Evolutionary conservation across 2,329 filamentous ascomycete species (phyloP).

Genomic region (Ceratocystis ficicola): DNA sequence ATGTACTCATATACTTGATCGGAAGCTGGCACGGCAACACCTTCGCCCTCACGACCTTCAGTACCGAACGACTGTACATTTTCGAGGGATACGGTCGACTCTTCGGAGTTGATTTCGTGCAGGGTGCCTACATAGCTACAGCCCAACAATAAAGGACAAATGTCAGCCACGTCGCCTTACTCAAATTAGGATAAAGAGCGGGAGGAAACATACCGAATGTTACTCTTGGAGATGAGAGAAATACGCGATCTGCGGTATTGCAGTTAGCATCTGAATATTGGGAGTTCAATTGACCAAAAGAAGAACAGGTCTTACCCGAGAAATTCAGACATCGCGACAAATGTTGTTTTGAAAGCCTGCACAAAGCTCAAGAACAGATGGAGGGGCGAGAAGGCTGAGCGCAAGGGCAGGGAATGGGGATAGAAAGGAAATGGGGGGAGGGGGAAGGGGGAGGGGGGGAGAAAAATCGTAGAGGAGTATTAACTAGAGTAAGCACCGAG

Average conservation of each 20-base stretch:
- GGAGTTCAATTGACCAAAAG: constrained; percentile 25
- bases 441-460: neutral
- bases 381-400: constrained; percentile 22
- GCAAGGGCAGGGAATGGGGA: constrained; percentile 6
- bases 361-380: constrained; percentile 28
- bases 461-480: constrained; percentile 20
- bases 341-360: constrained; percentile 34
- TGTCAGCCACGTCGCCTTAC: constrained; percentile 16
- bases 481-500: constrained; percentile 30
- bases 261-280: constrained; percentile 27
- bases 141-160: constrained; percentile 28
- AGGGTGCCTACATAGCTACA: constrained; percentile 84
- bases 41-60: constrained; percentile 75
- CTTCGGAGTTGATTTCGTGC: constrained; percentile 95
- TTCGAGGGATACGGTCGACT: constrained; percentile 90
- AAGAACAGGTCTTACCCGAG: constrained; percentile 38
- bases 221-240: constrained; percentile 92
- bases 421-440: neutral
- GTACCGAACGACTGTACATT: constrained; percentile 92
- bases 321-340: constrained; percentile 45
- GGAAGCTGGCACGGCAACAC: constrained; percentile 56
- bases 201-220: constrained; percentile 63
- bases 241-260: constrained; percentile 60
- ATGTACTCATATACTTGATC: constrained; percentile 96
- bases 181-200: constrained; percentile 2